Percentiles rank a stretch among this genome's conserved stretches.
These are phyloP conservation scores for Scytalidium lignicola DNA, from an alignment of 2,329 filamentous ascomycete species.

Conservation along the genomic window DNA sequence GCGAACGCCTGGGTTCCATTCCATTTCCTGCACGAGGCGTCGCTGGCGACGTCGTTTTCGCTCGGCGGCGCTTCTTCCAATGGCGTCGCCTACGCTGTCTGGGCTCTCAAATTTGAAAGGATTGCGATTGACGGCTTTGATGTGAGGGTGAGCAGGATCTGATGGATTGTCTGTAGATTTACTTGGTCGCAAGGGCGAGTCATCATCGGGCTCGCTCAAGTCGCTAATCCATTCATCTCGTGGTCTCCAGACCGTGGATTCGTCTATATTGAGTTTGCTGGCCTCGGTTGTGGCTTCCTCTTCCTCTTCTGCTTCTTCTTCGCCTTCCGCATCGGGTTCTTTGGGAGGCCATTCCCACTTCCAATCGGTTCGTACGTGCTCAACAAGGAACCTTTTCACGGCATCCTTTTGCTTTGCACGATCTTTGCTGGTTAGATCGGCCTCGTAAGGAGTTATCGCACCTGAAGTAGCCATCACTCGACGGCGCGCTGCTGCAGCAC, in stretches of 20 bases:
- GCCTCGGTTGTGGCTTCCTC: not conserved
- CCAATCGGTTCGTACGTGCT: conserved; percentile 56
- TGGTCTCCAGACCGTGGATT: conserved; percentile 20
- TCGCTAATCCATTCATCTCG: conserved; percentile 29
- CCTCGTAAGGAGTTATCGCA: conserved; percentile 44
- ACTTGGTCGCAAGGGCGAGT: conserved; percentile 1
- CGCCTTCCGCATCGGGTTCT: conserved; percentile 1
- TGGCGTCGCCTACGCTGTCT: conserved; percentile 29
- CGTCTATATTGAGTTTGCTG: not conserved
- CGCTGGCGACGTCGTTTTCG: conserved; percentile 39
- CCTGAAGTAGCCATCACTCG: conserved; percentile 23
- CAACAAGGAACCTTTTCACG: conserved; percentile 48
- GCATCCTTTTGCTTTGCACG: conserved; percentile 60
- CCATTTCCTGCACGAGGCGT: conserved; percentile 57
- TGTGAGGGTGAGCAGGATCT: conserved; percentile 9
- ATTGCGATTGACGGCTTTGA: conserved; percentile 13
- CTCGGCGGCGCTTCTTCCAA: conserved; percentile 14
- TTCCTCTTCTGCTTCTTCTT: not conserved
- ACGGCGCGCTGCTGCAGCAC: conserved; percentile 4
- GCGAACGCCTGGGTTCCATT: conserved; percentile 78
- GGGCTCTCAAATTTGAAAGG: conserved; percentile 35
- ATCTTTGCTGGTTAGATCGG: conserved; percentile 57
- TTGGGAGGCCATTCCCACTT: conserved; percentile 49
- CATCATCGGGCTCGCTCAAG: conserved; percentile 18
- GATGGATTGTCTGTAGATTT: conserved; percentile 8